Conservation (phyloP, 2,329 filamentous ascomycete species). For the Penicillium rolfsii region DNA sequence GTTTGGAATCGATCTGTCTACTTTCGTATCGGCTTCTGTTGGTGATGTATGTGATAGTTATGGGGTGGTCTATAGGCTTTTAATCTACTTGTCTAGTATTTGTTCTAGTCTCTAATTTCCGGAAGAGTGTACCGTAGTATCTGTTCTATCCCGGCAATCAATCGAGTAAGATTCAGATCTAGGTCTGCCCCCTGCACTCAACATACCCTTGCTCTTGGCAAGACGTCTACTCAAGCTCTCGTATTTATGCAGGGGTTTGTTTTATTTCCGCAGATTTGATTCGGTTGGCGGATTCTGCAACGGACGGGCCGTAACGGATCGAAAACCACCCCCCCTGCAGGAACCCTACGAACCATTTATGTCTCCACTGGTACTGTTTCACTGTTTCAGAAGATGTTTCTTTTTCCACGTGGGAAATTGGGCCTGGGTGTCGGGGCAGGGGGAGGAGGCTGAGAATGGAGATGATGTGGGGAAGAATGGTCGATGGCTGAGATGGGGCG, state of each 20-base stretch:
- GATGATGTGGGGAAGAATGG: background rate
- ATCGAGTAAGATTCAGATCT: too few species aligned
- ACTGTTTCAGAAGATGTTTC: background rate
- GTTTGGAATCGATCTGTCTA: slow-evolving; percentile 11
- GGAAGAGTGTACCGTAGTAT: background rate
- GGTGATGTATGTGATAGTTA: background rate
- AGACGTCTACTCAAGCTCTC: slow-evolving; percentile 9
- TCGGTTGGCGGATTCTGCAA: slow-evolving; percentile 5
- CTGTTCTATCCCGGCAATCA: too few species aligned
- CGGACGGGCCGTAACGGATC: slow-evolving; percentile 1
- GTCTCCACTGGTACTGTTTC: slow-evolving; percentile 8
- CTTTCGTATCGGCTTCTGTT: background rate
- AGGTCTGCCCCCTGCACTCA: background rate
- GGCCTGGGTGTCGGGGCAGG: background rate
- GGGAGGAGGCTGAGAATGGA: slow-evolving; percentile 1
- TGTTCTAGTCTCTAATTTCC: background rate
- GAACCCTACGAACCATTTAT: background rate
- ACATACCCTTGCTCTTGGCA: background rate
- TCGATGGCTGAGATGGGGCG: background rate
- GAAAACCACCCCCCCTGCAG: slow-evolving; percentile 4
- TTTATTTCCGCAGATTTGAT: background rate
- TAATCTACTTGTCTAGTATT: background rate
- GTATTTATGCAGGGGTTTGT: slow-evolving; percentile 10
- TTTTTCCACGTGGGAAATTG: slow-evolving; percentile 12
- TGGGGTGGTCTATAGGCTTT: background rate